Conservation (phyloP, 148 eudicot species). For the Chenopodium formosanum region DNA sequence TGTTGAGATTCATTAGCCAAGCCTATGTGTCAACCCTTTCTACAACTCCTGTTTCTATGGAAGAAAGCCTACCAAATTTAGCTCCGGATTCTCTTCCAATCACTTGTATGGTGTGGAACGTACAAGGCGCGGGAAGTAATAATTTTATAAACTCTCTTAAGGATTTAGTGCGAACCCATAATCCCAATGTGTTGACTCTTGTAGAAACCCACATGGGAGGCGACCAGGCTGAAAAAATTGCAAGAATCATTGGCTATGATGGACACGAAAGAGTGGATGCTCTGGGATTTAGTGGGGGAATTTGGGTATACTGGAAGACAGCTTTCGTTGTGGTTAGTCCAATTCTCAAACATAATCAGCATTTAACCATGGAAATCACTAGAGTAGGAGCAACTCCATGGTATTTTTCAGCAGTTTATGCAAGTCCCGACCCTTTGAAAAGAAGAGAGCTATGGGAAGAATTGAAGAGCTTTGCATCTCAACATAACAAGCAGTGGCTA, state of each 20-base stretch:
- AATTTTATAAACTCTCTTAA: background rate
- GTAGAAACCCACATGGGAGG: background rate
- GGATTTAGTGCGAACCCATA: background rate
- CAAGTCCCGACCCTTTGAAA: background rate
- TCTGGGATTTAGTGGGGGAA: background rate
- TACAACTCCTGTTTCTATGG: background rate
- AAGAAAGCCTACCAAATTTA: background rate
- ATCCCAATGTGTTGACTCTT: background rate
- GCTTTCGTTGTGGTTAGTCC: background rate
- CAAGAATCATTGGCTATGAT: background rate
- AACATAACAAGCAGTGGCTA: background rate
- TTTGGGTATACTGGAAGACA: background rate
- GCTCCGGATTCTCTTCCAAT: background rate
- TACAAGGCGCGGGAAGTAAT: background rate
- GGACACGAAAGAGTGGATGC: background rate
- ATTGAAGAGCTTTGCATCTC: background rate
- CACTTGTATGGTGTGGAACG: background rate
- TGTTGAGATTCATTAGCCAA: background rate
- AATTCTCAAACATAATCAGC: background rate
- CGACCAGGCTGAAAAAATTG: too few relatives aligned
- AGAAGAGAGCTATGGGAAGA: background rate
- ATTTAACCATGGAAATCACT: background rate
- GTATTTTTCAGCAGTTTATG: background rate
- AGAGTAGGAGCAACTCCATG: background rate
- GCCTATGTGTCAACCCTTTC: background rate